Base-by-base conservation (phyloP, 2,329 filamentous ascomycete species). In the Nothophaeocryptopus gaeumannii region DNA sequence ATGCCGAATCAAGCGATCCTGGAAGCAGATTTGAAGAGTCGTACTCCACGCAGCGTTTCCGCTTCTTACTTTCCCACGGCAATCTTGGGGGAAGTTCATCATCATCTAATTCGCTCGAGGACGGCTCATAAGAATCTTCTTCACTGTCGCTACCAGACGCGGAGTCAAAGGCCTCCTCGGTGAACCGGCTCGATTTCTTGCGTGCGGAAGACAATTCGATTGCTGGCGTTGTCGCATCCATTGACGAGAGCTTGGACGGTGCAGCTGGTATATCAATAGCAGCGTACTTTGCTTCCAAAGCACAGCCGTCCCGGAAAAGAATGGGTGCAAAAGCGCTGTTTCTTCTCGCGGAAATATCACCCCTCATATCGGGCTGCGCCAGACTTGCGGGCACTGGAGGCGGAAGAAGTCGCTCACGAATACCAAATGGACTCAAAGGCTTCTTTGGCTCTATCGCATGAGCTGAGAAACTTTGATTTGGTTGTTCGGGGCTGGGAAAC, bases 301-400 rank as follows among this genome's bases (percentile, higher is more conserved):
- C 15, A 10, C 31, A 10, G 43, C 72, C 74, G 32, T 70, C 68
- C 54, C 72, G 74, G 61, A 83, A 83, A 8, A 65, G 58, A 7
- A 83, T 67, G 0, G 79, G 75, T 34, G 73, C 68, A 56, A 81
- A 83, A 39, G 72, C 70, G 51, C 75, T 77, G 38, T 37, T 46
- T 26, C 72, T 69, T 29, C 65, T 62, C 32, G 52, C 42, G 16
- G 36, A 37, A 5, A 36, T 8, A 5, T 35, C 31, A 13, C 39
- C 33, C 9, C 20, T 32, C 2, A 30, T 7, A 15, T 51, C 41
- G 12, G 16, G 13, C 15, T 56, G 48, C 9, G 48, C 45, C 15
- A 50, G 37, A 40, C 63, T 66, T 2, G 61, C 62, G 9, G 65
- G 63, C 8, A 65, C 55, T 8, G 70, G 67, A 29, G 71, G 70